phyloP scores from a whole-genome alignment of 441 rosid species.

The Brassica balearica region DNA sequence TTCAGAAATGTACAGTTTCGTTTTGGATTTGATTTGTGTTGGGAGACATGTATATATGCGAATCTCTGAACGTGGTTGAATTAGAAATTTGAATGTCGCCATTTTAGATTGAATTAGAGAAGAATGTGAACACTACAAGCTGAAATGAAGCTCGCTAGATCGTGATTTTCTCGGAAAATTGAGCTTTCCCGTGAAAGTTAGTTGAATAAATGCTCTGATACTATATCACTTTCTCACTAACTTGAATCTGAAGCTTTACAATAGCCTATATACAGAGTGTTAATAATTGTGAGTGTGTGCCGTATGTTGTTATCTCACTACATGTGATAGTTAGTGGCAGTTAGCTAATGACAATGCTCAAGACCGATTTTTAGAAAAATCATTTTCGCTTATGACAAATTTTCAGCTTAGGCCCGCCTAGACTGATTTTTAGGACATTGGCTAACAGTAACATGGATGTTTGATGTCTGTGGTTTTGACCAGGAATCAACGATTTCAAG shows the following conservation, averaged over 20 bases:
- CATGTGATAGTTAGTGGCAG: background rate
- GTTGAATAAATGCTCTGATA: background rate
- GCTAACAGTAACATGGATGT: background rate
- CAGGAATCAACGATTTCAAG: conserved; percentile 85
- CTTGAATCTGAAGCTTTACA: background rate
- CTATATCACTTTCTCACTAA: background rate
- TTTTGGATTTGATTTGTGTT: conserved; percentile 11
- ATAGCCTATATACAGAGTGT: background rate
- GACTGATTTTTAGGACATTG: background rate
- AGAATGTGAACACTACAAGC: background rate
- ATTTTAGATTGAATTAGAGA: background rate
- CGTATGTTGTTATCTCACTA: background rate
- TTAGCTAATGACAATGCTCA: background rate
- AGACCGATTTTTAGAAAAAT: background rate
- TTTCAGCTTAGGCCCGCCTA: background rate
- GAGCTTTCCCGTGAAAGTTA: background rate
- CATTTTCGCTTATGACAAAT: background rate
- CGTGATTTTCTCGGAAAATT: background rate
- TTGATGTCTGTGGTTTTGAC: background rate
- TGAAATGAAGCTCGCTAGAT: background rate
- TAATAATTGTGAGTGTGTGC: background rate
- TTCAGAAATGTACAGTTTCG: background rate
- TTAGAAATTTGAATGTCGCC: background rate
- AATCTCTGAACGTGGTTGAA: background rate
- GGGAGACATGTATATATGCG: background rate